phyloP scores from a whole-genome alignment of 2,329 filamentous ascomycete species.

The Aspergillus sergii region DNA sequence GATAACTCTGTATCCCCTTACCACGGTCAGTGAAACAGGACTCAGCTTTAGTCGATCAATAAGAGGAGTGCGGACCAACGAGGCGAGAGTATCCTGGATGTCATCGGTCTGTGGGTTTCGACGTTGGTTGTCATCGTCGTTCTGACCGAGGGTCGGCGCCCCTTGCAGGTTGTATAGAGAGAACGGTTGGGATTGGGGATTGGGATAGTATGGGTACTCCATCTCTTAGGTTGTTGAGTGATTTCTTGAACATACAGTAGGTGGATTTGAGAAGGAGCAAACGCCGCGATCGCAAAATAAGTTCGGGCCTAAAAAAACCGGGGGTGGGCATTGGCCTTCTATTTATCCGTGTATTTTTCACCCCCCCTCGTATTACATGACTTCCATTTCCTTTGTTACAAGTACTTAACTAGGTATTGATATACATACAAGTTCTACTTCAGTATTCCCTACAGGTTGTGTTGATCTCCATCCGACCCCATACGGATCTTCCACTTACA shows the following conservation, averaged over 20 bases:
- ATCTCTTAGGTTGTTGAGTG: constrained; percentile 37
- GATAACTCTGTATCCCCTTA: constrained; percentile 30
- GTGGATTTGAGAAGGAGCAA: background rate
- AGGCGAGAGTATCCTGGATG: constrained; percentile 46
- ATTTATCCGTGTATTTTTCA: background rate
- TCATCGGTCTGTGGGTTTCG: constrained; percentile 46
- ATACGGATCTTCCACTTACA: too few relatives aligned
- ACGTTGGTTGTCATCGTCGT: constrained; percentile 31
- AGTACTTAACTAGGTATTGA: too few relatives aligned
- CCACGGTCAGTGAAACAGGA: constrained; percentile 15
- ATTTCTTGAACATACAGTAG: background rate
- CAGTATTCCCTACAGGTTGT: too few relatives aligned
- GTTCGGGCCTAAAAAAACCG: constrained; percentile 1
- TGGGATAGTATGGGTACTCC: constrained; percentile 60
- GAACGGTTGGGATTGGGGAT: constrained; percentile 48
- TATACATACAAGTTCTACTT: too few relatives aligned
- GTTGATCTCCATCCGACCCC: too few relatives aligned
- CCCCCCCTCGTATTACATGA: background rate
- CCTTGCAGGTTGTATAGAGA: constrained; percentile 54
- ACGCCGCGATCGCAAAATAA: background rate
- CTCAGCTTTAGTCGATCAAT: background rate
- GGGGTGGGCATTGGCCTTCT: background rate
- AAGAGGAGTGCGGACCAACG: constrained; percentile 25
- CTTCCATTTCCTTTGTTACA: background rate
- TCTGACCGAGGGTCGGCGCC: constrained; percentile 40